Base-by-base conservation (phyloP, 306 rosid genomes). In the Lithocarpus polystachyus region DNA sequence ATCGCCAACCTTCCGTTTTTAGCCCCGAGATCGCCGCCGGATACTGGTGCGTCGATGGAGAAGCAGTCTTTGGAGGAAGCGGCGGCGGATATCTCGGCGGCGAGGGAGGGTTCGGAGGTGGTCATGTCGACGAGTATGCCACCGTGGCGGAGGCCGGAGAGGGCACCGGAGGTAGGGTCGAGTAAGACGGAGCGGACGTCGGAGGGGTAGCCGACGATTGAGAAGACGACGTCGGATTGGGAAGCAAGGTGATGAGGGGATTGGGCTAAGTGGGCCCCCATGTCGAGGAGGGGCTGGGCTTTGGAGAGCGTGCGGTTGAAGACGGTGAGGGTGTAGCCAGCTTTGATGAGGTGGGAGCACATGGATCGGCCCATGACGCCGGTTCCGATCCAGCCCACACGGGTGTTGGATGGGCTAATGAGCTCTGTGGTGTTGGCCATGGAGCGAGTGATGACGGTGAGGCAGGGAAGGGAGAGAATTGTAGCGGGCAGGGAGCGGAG, bases 331-430 rank as follows among this genome's bases (percentile, higher is more conserved):
- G 80, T 59, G 89, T 86, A 94, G 83, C 98, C 98, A 70, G 97
- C 96, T 60, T 83, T 88, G 82, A 94, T 84, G 65, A 94, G 87
- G 84, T 92, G 98, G 85, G 87, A 56, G 78, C 94, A 89, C 98
- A 94, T 94, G 83, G 89, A 92, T 5, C 78, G 92, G 60, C 98
- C 98, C 98, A 94, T 94, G 1, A 94, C 89, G 55, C 98, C 98
- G 48, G 98, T 94, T 45, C 98, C 98, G 85, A 94, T 92, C 97
- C 98, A 94, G 45, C 98, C 98, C 71, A 94, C 83, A 17, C 97
- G 97, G 22, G 94, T 90, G 75, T 51, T 89, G 13, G 92, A 82
- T 15, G 98, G 97, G 90, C 69, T 87, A 15, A 83, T 15, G 77
- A 81, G 77, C 45, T 84, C 94, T 48, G 53, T 48, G 53, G 53